Base-by-base conservation (phyloP, 306 rosid genomes). In the Trichosanthes cucumerina region DNA sequence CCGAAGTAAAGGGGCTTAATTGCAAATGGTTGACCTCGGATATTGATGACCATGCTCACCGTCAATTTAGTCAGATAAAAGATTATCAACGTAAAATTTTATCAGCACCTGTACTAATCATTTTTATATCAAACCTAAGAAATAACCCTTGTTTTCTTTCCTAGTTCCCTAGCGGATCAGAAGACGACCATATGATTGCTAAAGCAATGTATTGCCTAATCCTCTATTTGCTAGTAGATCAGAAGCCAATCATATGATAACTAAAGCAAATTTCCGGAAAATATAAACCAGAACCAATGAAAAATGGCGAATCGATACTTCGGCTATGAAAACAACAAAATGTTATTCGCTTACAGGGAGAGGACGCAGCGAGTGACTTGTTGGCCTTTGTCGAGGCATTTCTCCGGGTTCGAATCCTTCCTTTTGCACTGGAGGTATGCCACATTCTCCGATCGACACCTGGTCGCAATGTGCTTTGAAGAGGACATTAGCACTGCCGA, bases 281-380 rank as follows among this genome's bases (percentile, higher is more conserved):
- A 47, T 11, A 71, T 11, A 31, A 46, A 28, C 77, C 57, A 71
- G 38, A 47, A 46, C 28, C 57, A 3, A 38, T 23, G 24, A 66
- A 44, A 71, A 71, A 33, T 9, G 64, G 49, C 26, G 16, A 50
- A 54, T 53, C n/a, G 2, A 54, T 9, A 8, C 19, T 54, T 53
- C 7, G 58, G 33, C n/a, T 15, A 62, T 46, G 44, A n/a, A 60
- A 64, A 46, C 7, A 78, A 59, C 49, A 23, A 66, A 59, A 76
- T 23, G 14, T n/a, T 6, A 12, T 8, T 47, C 26, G 13, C 88
- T 87, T 83, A 96, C 99, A 92, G 91, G 86, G 87, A 82, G 75
- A 92, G 97, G 77, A 88, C 97, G 78, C 98, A 95, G 57, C 97
- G 96, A 19, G 97, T 95, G 80, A 92, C 97, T 33, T 95, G 89